A percentile compares a stretch with the other conserved stretches of the same genome.
Conservation (phyloP, 1,139 yeast genomes). For the Yamadazyma blattariae region DNA sequence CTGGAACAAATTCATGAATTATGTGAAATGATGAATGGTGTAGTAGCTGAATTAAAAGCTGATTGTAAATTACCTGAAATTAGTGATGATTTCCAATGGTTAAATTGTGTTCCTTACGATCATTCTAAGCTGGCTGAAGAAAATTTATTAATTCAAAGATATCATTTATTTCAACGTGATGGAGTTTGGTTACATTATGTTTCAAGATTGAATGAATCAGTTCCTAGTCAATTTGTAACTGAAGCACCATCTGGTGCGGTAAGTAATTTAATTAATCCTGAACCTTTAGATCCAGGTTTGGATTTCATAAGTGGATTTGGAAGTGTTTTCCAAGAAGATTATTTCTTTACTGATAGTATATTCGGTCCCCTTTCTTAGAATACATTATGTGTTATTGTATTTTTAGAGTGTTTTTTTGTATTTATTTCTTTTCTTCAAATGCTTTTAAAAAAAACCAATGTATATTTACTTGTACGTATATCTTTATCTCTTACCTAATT, state of each 20-base stretch:
- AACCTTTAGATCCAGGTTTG: slow-evolving; percentile 3
- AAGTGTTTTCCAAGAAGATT: slow-evolving; percentile 8
- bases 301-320: slow-evolving; percentile 5
- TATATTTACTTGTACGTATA: neutral
- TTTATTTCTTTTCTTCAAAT: too few species aligned
- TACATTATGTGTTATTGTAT: neutral
- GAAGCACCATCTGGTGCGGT: neutral
- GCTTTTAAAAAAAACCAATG: neutral
- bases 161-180: slow-evolving; percentile 13
- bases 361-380: slow-evolving; percentile 2
- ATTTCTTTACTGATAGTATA: slow-evolving; percentile 6
- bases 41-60: slow-evolving; percentile 1
- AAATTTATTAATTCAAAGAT: slow-evolving; percentile 11
- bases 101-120: slow-evolving; percentile 12
- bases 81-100: slow-evolving; percentile 9
- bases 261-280: slow-evolving; percentile 6
- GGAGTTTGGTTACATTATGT: slow-evolving; percentile 10
- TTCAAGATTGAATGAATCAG: slow-evolving; percentile 3
- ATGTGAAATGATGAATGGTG: slow-evolving; percentile 7
- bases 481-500: too few species aligned
- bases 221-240: slow-evolving; percentile 4
- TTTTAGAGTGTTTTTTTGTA: neutral
- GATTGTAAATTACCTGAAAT: neutral
- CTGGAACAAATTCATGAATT: slow-evolving; percentile 12
- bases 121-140: slow-evolving; percentile 7